Conservation (phyloP, 208 protist genomes). For the Acanthamoeba sp. region DNA sequence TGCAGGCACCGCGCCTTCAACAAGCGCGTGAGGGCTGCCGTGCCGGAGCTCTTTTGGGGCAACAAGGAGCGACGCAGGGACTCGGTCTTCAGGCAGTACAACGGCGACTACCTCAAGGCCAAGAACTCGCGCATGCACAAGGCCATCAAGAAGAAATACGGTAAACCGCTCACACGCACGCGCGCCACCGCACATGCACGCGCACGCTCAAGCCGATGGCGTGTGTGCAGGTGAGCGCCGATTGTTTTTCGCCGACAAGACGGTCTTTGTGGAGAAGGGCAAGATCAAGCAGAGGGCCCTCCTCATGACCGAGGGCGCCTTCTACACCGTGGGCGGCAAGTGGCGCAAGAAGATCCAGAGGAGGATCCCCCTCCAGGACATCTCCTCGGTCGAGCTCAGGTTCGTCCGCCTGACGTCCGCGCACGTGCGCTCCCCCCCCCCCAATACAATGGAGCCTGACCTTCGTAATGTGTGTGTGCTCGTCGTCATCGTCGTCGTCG, state of each 20-base stretch:
- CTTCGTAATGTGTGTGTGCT: neutral
- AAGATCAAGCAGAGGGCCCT: conserved; percentile 81
- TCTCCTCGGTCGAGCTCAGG: conserved; percentile 69
- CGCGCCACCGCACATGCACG: neutral
- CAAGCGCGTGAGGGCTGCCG: conserved; percentile 30
- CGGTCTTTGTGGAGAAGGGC: conserved; percentile 79
- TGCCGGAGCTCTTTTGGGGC: conserved; percentile 83
- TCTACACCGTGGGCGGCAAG: conserved; percentile 84
- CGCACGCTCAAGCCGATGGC: neutral
- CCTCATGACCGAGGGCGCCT: conserved; percentile 80
- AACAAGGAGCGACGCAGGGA: conserved; percentile 87
- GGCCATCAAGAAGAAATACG: conserved; percentile 75
- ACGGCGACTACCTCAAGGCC: conserved; percentile 87
- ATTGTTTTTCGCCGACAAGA: conserved; percentile 85
- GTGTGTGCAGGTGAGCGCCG: conserved; percentile 76
- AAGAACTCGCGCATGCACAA: conserved; percentile 84
- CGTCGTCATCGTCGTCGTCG: neutral
- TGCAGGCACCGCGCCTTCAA: conserved; percentile 32
- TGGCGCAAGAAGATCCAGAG: conserved; percentile 62
- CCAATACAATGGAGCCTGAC: no score
- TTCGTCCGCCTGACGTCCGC: no score
- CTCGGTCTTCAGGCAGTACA: conserved; percentile 85
- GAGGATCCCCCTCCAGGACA: conserved; percentile 55
- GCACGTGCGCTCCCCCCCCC: no score
- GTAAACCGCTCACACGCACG: neutral